These are phyloP conservation scores for Scheffersomyces insectosa DNA, from an alignment of 1,139 yeast genomes.

Conservation along the genomic window DNA sequence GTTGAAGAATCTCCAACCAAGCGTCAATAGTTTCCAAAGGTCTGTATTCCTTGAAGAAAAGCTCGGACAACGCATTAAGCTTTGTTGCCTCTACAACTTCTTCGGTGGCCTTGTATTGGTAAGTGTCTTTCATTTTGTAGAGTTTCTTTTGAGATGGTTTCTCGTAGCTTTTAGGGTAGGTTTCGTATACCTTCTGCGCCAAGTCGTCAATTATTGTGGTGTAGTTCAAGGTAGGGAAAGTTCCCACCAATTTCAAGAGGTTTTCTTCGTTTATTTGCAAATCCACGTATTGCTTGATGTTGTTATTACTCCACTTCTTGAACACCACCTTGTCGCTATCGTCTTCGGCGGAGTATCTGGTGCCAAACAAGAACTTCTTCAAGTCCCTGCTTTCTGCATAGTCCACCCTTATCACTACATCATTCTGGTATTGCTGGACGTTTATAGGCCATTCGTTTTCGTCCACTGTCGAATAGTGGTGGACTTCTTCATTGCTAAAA, in stretches of 20 bases:
- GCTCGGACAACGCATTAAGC: conserved; percentile 25
- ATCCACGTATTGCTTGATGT: conserved; percentile 29
- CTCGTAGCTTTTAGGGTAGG: conserved; percentile 41
- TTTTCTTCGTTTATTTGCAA: conserved; percentile 30
- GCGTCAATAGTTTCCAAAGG: conserved; percentile 67
- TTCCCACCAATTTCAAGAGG: conserved; percentile 21
- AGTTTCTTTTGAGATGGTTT: conserved; percentile 5
- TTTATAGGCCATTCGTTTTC: conserved; percentile 44
- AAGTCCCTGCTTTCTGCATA: conserved; percentile 19
- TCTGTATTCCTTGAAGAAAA: conserved; percentile 72
- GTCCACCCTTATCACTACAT: conserved; percentile 51
- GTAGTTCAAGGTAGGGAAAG: conserved; percentile 22
- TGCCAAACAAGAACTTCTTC: conserved; percentile 17
- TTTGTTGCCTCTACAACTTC: conserved; percentile 18
- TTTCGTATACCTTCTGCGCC: conserved; percentile 54
- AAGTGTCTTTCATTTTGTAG: conserved; percentile 11
- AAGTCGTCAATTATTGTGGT: conserved; percentile 55
- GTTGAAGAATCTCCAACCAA: conserved; percentile 64
- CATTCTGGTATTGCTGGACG: conserved; percentile 48
- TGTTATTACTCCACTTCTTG: conserved; percentile 35
- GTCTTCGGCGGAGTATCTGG: neutral
- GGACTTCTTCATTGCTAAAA: neutral
- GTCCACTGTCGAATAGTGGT: conserved; percentile 25
- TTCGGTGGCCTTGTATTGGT: conserved; percentile 19
- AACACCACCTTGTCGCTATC: conserved; percentile 12